phyloP scores from a whole-genome alignment of 2,329 filamentous ascomycete species.

The Pseudopithomyces maydicus region DNA sequence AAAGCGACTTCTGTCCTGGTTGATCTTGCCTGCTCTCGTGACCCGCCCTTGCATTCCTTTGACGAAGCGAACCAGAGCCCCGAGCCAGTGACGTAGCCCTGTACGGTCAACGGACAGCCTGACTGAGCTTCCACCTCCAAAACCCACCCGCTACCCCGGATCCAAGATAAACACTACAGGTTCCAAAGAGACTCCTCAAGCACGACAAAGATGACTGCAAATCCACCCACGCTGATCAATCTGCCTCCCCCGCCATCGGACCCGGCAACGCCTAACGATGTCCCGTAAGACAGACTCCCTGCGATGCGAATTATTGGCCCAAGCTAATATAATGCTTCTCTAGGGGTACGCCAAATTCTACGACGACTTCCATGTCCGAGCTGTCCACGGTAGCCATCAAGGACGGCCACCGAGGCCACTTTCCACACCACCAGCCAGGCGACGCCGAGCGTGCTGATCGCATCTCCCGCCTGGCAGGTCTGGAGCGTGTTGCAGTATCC shows the following conservation, averaged over 20 bases:
- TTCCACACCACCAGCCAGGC: slow-evolving; percentile 70
- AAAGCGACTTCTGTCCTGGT: background rate
- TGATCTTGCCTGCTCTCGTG: slow-evolving; percentile 6
- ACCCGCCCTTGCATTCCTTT: slow-evolving; percentile 22
- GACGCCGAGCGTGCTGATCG: slow-evolving; percentile 93
- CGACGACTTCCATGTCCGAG: slow-evolving; percentile 87
- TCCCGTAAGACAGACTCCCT: slow-evolving; percentile 68
- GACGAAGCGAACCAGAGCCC: slow-evolving; percentile 9
- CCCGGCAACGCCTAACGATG: slow-evolving; percentile 84
- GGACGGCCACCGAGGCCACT: slow-evolving; percentile 87
- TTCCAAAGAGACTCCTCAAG: slow-evolving; percentile 6
- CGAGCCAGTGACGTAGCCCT: slow-evolving; percentile 17
- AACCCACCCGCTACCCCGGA: slow-evolving; percentile 1
- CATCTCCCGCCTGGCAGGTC: slow-evolving; percentile 90
- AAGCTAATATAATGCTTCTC: slow-evolving; percentile 19
- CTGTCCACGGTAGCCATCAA: slow-evolving; percentile 95
- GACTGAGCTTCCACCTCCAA: slow-evolving; percentile 2
- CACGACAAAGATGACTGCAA: slow-evolving; percentile 33
- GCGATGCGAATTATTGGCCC: slow-evolving; percentile 6
- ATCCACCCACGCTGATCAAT: slow-evolving; percentile 75
- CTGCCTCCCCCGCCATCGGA: slow-evolving; percentile 82
- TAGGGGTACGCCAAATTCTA: slow-evolving; percentile 91
- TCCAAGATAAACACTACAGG: slow-evolving; percentile 1
- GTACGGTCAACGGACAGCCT: background rate
- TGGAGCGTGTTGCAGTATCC: slow-evolving; percentile 83